Conservation (phyloP, 176 grass and related monocot genomes). For the Zizania latifolia region DNA sequence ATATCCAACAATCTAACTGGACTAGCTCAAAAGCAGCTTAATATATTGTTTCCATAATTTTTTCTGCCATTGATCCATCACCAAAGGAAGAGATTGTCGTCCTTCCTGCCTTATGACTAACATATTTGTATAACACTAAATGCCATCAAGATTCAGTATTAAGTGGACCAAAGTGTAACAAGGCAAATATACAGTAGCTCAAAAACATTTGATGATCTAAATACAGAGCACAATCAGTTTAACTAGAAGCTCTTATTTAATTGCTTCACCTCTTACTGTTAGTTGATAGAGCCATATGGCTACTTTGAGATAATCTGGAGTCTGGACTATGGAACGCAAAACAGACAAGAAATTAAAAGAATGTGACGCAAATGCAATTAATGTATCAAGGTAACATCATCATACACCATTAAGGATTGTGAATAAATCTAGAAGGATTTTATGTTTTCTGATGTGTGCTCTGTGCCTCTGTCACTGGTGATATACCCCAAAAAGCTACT, state of each 20-base stretch:
- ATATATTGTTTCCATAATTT: no score
- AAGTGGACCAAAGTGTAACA: background rate
- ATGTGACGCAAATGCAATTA: slow-evolving; percentile 6
- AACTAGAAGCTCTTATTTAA: background rate
- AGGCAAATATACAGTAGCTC: background rate
- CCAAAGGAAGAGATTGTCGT: background rate
- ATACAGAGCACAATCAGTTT: background rate
- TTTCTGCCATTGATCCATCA: no score
- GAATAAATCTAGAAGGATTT: background rate
- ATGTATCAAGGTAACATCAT: background rate
- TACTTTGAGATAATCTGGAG: background rate
- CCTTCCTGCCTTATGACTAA: background rate
- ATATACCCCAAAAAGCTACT: background rate
- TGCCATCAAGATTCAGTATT: background rate
- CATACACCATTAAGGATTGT: background rate
- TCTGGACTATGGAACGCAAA: no score
- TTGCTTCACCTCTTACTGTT: background rate
- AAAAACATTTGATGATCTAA: background rate
- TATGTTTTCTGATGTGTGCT: background rate
- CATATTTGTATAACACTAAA: background rate
- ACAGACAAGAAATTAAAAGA: background rate
- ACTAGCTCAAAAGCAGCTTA: background rate
- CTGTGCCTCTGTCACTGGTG: background rate
- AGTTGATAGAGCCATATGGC: background rate
- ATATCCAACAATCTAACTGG: background rate